Percentiles rank a stretch among this genome's conserved stretches.
phyloP scores from a whole-genome alignment of 768 basidiomycete species.

The Podaxis sp. region DNA sequence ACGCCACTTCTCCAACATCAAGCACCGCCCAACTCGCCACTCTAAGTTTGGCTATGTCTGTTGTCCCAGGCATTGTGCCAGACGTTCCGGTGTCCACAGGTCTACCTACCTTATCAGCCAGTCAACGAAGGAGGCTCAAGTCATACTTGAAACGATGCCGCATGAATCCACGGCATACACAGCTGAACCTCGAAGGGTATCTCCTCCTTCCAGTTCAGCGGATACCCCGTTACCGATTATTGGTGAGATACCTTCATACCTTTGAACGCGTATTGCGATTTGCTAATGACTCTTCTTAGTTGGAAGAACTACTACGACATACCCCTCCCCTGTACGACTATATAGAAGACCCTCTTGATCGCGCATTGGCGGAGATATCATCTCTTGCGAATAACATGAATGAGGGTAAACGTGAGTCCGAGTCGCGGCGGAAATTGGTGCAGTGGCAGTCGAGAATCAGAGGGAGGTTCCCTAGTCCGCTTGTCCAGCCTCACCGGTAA shows the following conservation, averaged over 20 bases:
- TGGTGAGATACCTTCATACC: constrained; percentile 50
- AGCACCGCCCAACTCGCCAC: constrained; percentile 61
- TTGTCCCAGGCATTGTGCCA: constrained; percentile 36
- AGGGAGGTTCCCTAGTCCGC: constrained; percentile 91
- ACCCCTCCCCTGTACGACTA: constrained; percentile 79
- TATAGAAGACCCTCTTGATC: constrained; percentile 79
- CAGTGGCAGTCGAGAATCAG: constrained; percentile 88
- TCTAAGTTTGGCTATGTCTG: constrained; percentile 52
- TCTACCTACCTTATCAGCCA: constrained; percentile 58
- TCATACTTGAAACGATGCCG: constrained; percentile 87
- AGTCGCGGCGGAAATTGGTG: constrained; percentile 86
- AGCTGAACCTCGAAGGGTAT: constrained; percentile 92
- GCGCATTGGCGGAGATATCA: constrained; percentile 83
- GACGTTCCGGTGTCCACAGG: constrained; percentile 37
- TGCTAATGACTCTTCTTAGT: constrained; percentile 33
- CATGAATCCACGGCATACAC: constrained; percentile 84
- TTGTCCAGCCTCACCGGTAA: constrained; percentile 96
- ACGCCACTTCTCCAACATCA: constrained; percentile 52
- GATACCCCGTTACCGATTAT: constrained; percentile 91
- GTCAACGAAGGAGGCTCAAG: constrained; percentile 87
- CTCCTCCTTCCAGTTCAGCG: constrained; percentile 93
- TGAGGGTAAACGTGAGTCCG: constrained; percentile 94
- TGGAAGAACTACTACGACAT: constrained; percentile 81
- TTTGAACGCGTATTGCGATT: background rate
- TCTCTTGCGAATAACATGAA: constrained; percentile 93